phyloP scores from a whole-genome alignment of 2,329 filamentous ascomycete genomes.

The Magnaporthales sp. region DNA sequence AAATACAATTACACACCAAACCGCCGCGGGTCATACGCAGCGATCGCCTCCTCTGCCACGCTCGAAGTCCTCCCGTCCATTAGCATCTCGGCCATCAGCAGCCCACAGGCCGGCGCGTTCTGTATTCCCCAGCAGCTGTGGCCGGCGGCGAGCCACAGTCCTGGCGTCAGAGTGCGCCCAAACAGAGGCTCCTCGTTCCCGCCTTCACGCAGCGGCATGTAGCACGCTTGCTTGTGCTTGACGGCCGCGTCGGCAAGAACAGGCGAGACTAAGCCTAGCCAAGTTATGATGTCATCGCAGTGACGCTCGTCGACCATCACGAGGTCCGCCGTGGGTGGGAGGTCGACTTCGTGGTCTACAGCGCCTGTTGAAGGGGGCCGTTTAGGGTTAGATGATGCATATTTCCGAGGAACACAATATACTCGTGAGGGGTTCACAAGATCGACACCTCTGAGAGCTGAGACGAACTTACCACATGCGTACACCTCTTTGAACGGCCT shows the following conservation, averaged over 20 bases:
- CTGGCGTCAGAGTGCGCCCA: slow-evolving; percentile 63
- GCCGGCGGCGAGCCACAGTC: slow-evolving; percentile 74
- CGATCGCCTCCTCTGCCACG: slow-evolving; percentile 44
- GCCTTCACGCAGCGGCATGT: slow-evolving; percentile 64
- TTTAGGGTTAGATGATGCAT: background rate
- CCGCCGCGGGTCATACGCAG: slow-evolving; percentile 57
- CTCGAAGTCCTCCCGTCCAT: slow-evolving; percentile 64
- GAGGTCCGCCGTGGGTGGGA: slow-evolving; percentile 67
- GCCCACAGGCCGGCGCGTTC: slow-evolving; percentile 83
- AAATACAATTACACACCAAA: background rate
- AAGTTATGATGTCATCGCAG: slow-evolving; percentile 79
- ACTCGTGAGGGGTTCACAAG: background rate
- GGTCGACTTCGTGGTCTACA: slow-evolving; percentile 64
- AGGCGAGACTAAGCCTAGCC: slow-evolving; percentile 59
- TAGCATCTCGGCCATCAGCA: slow-evolving; percentile 69
- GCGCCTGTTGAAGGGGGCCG: slow-evolving; percentile 40
- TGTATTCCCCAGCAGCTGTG: slow-evolving; percentile 99
- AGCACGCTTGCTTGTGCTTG: slow-evolving; percentile 79
- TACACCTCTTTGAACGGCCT: slow-evolving; percentile 85
- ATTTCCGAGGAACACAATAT: background rate
- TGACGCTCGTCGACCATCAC: slow-evolving; percentile 67
- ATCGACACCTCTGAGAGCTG: background rate
- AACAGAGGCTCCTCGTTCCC: slow-evolving; percentile 62
- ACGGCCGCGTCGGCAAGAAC: slow-evolving; percentile 60
- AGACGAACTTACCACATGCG: slow-evolving; percentile 59